Evolutionary conservation across 1,139 yeast genomes (phyloP), one percentile per base, ranked within the genome.

Genomic region (Dujonia santamariae): DNA sequence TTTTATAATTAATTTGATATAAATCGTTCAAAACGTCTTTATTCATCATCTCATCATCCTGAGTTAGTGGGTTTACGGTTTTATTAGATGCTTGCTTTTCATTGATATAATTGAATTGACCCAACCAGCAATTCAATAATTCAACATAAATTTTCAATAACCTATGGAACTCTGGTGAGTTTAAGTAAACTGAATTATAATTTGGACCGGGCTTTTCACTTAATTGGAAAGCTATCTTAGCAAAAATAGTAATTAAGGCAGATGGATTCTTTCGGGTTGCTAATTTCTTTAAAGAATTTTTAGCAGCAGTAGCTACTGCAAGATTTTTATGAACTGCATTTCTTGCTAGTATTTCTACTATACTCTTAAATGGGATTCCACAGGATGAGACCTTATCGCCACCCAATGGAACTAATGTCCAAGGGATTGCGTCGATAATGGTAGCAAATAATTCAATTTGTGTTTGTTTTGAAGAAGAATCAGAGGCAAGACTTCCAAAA

Each of bases 51-150:
- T 62, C 68, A 36, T 64, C 71, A 24, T 61, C 70, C 36, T 60
- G 66, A 5, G 21, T 30, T n/a, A 18, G 13, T 4, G 30, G 35
- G n/a, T 22, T 16, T 4, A 22, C 8, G 22, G 59, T 40, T 3
- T 60, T 64, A 31, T 59, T 44, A 7, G 51, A 53, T 27, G 57
- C 46, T 53, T 29, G 54, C 57, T n/a, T 51, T 60, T 30, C 53
- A 45, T 4, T 50, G 49, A 32, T 32, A 14, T 19, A 19, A n/a
- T 31, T 26, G 40, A 85, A 73, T 30, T 81, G 80, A 11, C 73
- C 74, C 19, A 87, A 61, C 98, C 98, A 94, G 38, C 86, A 78
- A 37, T 77, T 80, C 28, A 92, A 63, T 14, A 92, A 59, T 31
- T 85, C 95, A 3, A 85, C 84, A 45, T 90, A 92, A 0, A 88